Conservation (phyloP, 2,329 filamentous ascomycete species). For the Lasiodiplodia hormozganensis region DNA sequence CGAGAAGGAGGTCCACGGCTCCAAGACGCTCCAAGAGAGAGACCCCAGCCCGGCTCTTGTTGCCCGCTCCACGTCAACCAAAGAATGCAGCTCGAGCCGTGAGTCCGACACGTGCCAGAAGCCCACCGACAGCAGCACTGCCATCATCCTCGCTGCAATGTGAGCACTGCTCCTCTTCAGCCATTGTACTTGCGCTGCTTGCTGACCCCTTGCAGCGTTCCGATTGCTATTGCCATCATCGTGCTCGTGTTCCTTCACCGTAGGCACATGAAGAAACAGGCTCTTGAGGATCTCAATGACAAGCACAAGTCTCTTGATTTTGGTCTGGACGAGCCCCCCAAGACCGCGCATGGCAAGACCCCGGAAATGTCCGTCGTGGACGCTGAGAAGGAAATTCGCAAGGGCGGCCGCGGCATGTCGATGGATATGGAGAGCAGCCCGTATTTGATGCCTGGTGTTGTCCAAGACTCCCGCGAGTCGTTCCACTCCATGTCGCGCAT, state of each 20-base stretch:
- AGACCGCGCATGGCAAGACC: constrained; percentile 29
- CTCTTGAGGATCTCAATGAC: constrained; percentile 80
- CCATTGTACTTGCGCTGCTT: background rate
- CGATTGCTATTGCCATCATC: constrained; percentile 69
- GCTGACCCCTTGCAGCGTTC: constrained; percentile 65
- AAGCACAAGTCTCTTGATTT: constrained; percentile 93
- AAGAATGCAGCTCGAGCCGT: constrained; percentile 16
- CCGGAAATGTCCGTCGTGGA: constrained; percentile 67
- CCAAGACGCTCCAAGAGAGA: constrained; percentile 4
- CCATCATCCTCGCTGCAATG: constrained; percentile 44
- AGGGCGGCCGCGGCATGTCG: constrained; percentile 60
- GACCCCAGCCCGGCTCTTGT: constrained; percentile 17
- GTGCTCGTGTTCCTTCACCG: constrained; percentile 81
- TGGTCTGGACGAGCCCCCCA: constrained; percentile 66
- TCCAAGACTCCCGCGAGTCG: constrained; percentile 83
- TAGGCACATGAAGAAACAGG: constrained; percentile 74
- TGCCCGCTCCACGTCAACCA: constrained; percentile 17
- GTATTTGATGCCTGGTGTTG: constrained; percentile 86
- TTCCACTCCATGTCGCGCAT: constrained; percentile 78
- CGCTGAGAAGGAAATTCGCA: constrained; percentile 48
- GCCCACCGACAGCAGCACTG: constrained; percentile 41
- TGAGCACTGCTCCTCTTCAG: constrained; percentile 34
- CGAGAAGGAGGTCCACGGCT: constrained; percentile 11
- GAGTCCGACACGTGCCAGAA: constrained; percentile 45
- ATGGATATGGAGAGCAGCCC: constrained; percentile 77